These are phyloP conservation scores for Thielaviopsis musarum DNA, from an alignment of 2,329 filamentous ascomycete species.

Conservation along the genomic window DNA sequence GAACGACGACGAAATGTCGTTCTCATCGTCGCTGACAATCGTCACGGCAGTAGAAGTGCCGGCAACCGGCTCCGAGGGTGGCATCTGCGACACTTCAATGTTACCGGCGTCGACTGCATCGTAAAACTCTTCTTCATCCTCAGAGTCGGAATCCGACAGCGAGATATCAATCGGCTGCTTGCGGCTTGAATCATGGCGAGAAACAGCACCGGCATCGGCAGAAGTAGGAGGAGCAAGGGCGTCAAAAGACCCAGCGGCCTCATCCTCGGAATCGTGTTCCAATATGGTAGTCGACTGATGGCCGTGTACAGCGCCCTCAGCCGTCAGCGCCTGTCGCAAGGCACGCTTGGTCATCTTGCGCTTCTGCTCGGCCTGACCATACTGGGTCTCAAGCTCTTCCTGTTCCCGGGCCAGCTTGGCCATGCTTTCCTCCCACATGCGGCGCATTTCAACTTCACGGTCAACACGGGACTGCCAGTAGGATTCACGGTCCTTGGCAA, in stretches of 20 bases:
- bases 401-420: constrained; percentile 89
- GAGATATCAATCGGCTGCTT: constrained; percentile 9
- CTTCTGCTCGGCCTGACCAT: constrained; percentile 82
- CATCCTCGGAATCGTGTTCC: constrained; percentile 20
- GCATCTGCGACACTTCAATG: constrained; percentile 61
- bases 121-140: constrained; percentile 85
- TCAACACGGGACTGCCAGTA: constrained; percentile 96
- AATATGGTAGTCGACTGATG: constrained; percentile 14
- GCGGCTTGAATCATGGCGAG: not conserved
- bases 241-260: not conserved
- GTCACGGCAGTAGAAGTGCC: constrained; percentile 18
- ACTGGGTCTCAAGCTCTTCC: constrained; percentile 71
- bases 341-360: constrained; percentile 78
- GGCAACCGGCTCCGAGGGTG: constrained; percentile 31
- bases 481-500: constrained; percentile 82
- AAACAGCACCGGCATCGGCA: not conserved
- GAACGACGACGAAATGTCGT: constrained; percentile 63
- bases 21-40: constrained; percentile 20
- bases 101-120: constrained; percentile 90
- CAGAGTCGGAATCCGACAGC: constrained; percentile 65
- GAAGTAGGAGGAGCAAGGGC: not conserved
- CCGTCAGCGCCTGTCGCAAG: constrained; percentile 67
- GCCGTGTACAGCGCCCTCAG: constrained; percentile 21
- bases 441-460: constrained; percentile 75
- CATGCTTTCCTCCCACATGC: constrained; percentile 99